phyloP scores from a whole-genome alignment of 208 protist genomes.

The Acanthamoeba triangularis region DNA sequence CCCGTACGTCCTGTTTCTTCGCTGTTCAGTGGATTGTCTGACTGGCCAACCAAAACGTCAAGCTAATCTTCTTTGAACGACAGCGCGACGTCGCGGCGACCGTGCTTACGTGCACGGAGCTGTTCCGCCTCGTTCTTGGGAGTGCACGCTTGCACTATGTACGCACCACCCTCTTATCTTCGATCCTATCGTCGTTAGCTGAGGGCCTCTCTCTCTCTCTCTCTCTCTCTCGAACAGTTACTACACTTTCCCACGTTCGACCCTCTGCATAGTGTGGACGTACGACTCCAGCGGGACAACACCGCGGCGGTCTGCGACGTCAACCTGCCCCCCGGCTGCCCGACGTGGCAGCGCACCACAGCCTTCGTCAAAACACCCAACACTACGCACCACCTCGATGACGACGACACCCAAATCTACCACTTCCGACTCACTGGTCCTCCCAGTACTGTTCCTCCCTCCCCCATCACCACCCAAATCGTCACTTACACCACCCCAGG shows the following conservation, averaged over 20 bases:
- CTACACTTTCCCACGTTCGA: background rate
- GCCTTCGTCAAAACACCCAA: background rate
- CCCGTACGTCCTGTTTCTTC: conserved; percentile 5
- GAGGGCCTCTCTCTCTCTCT: background rate
- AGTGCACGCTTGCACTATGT: background rate
- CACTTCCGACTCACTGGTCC: background rate
- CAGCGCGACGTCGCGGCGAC: conserved; percentile 4
- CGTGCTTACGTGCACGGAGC: background rate
- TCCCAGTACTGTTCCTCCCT: background rate
- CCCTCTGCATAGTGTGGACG: background rate
- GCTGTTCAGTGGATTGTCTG: background rate
- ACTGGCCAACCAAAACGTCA: background rate
- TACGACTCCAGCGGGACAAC: background rate
- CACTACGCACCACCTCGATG: background rate
- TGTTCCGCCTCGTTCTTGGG: background rate
- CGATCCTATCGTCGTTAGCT: background rate
- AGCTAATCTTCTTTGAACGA: background rate
- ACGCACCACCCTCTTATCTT: background rate
- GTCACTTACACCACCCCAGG: background rate
- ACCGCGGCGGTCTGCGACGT: background rate
- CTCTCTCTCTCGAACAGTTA: background rate
- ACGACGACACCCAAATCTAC: conserved; percentile 9
- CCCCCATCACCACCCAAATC: background rate
- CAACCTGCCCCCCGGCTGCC: conserved; percentile 20
- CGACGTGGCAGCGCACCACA: background rate